Conservation (phyloP, 257 asterid species). For the Gentiana dahurica region DNA sequence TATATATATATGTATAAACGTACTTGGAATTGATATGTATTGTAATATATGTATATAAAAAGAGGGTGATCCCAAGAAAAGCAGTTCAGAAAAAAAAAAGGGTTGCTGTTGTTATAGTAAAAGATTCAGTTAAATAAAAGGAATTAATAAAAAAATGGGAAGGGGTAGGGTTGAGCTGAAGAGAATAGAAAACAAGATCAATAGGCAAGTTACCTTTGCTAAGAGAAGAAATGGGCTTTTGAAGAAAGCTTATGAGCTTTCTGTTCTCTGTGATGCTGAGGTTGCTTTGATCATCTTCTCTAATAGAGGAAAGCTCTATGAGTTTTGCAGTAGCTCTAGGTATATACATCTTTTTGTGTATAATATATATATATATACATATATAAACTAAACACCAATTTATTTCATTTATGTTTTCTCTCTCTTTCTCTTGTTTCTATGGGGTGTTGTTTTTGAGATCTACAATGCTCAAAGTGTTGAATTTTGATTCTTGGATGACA, state of each 20-base stretch:
- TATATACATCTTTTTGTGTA: conserved; percentile 20
- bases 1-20: not conserved
- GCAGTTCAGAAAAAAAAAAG: conserved; percentile 4
- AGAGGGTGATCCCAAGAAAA: conserved; percentile 10
- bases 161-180: conserved; percentile 87
- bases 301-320: conserved; percentile 98
- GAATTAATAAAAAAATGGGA: conserved; percentile 38
- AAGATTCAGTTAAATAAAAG: conserved; percentile 4
- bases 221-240: conserved; percentile 86
- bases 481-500: conserved; percentile 6
- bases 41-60: conserved; percentile 13
- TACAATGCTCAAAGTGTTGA: conserved; percentile 20
- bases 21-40: conserved; percentile 8
- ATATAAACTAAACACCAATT: conserved; percentile 10
- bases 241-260: conserved; percentile 96
- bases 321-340: conserved; percentile 99
- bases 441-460: conserved; percentile 18
- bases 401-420: conserved; percentile 2
- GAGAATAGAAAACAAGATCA: conserved; percentile 96
- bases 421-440: conserved; percentile 5
- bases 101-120: conserved; percentile 11
- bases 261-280: conserved; percentile 92
- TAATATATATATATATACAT: conserved; percentile 11
- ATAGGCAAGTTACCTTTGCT: conserved; percentile 93
- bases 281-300: conserved; percentile 97